A percentile compares a stretch with the other conserved stretches of the same genome.
phyloP scores from a whole-genome alignment of 768 basidiomycete species.

The Rhodotorula babjevae region DNA sequence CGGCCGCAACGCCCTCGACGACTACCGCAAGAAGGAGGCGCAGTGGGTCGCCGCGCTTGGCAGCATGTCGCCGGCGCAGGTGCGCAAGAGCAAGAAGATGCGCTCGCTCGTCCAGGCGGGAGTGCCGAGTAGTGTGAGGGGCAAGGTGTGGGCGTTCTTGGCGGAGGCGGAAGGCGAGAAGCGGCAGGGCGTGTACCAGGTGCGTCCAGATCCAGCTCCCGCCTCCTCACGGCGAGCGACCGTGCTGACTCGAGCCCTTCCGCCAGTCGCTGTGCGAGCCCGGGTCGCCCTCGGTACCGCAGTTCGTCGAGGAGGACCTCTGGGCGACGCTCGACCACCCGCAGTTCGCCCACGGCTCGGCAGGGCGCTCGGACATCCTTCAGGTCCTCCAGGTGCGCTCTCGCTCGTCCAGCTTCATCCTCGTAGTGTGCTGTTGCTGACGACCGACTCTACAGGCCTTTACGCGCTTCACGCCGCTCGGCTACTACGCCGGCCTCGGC shows the following conservation, averaged over 20 bases:
- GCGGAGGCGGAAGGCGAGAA: background rate
- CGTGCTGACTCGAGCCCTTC: background rate
- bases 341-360: slow-evolving; percentile 15
- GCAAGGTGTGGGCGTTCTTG: slow-evolving; percentile 63
- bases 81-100: slow-evolving; percentile 74
- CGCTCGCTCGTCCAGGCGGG: slow-evolving; percentile 66
- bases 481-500: slow-evolving; percentile 19
- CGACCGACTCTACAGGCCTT: slow-evolving; percentile 8
- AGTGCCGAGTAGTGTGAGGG: slow-evolving; percentile 76
- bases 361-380: slow-evolving; percentile 16
- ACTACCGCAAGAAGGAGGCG: slow-evolving; percentile 68
- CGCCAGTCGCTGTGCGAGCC: background rate
- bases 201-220: background rate
- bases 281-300: background rate
- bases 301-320: slow-evolving; percentile 19
- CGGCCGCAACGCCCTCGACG: slow-evolving; percentile 47
- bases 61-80: slow-evolving; percentile 53
- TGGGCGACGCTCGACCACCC: slow-evolving; percentile 9
- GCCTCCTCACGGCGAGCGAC: too few species aligned
- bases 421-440: too few species aligned
- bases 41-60: slow-evolving; percentile 55
- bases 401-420: too few species aligned
- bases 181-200: slow-evolving; percentile 6
- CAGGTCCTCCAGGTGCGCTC: slow-evolving; percentile 19
- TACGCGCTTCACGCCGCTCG: slow-evolving; percentile 6